Conservation (phyloP, 2,329 filamentous ascomycete genomes). For the Cordyceps javanica region DNA sequence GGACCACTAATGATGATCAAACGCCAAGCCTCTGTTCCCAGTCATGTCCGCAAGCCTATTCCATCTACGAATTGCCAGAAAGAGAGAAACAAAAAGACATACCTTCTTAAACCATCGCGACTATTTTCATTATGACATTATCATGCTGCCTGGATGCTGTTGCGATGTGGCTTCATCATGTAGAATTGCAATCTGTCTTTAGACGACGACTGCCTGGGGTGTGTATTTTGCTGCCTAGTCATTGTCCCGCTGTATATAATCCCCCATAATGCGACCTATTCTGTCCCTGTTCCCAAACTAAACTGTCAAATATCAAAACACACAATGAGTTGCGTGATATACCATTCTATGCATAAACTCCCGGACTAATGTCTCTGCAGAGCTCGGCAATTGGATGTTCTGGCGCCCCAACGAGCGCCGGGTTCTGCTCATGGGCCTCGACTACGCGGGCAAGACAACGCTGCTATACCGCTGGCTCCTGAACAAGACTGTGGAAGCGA, state of each 20-base stretch:
- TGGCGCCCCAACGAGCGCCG: neutral
- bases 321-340: neutral
- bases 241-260: neutral
- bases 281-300: neutral
- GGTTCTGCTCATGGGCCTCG: neutral
- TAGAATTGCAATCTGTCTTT: neutral
- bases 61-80: neutral
- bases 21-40: neutral
- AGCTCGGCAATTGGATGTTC: constrained; percentile 2
- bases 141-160: neutral
- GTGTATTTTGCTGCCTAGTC: neutral
- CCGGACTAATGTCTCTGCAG: neutral
- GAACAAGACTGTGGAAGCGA: constrained; percentile 86
- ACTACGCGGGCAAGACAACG: constrained; percentile 62
- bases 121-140: no score
- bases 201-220: neutral
- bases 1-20: neutral
- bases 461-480: constrained; percentile 79
- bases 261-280: neutral
- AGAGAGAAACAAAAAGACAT: no score
- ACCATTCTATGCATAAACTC: no score
- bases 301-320: neutral
- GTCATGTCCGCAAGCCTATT: neutral
- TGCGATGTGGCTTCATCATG: neutral
- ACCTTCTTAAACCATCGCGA: no score